Percentiles rank a stretch among this genome's conserved stretches.
These are phyloP conservation scores for Blastobotrys proliferans DNA, from an alignment of 1,139 yeast species.

Conservation along the genomic window DNA sequence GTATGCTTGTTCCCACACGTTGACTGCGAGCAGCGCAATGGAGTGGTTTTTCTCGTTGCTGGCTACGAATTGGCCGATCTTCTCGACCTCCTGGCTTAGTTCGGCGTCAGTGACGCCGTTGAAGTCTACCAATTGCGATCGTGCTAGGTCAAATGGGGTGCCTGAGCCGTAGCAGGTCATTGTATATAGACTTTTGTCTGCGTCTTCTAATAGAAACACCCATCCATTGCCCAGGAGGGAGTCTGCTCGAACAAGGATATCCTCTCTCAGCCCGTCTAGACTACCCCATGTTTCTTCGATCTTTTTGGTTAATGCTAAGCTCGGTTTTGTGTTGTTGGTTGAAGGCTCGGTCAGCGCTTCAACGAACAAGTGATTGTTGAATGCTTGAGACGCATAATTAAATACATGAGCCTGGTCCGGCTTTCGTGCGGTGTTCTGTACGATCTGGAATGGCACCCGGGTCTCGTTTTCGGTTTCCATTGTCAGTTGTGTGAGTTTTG, in stretches of 20 bases:
- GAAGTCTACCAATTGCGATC: conserved; percentile 71
- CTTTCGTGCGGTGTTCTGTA: conserved; percentile 67
- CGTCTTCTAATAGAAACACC: conserved; percentile 78
- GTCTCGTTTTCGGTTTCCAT: conserved; percentile 69
- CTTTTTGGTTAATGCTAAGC: conserved; percentile 27
- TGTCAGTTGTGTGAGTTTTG: conserved; percentile 67
- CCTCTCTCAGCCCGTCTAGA: conserved; percentile 52
- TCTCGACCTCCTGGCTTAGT: conserved; percentile 34
- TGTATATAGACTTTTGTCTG: conserved; percentile 61
- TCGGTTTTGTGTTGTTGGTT: conserved; percentile 32
- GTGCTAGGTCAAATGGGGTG: conserved; percentile 77
- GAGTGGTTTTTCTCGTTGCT: conserved; percentile 56
- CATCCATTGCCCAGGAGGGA: conserved; percentile 71
- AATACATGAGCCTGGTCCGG: conserved; percentile 67
- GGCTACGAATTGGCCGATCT: conserved; percentile 44
- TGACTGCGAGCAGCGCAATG: conserved; percentile 74
- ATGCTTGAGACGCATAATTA: conserved; percentile 88
- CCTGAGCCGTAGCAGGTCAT: conserved; percentile 76
- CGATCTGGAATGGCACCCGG: conserved; percentile 70
- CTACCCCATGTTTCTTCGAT: conserved; percentile 41
- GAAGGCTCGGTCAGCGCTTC: conserved; percentile 50
- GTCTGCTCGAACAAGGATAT: conserved; percentile 54
- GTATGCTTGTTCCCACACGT: conserved; percentile 87
- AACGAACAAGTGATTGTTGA: conserved; percentile 86
- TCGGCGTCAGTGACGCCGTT: conserved; percentile 56